Percentiles rank a stretch among this genome's conserved stretches.
These are phyloP conservation scores for Aureoboletus auriporus DNA, from an alignment of 768 basidiomycete species.

Conservation along the genomic window DNA sequence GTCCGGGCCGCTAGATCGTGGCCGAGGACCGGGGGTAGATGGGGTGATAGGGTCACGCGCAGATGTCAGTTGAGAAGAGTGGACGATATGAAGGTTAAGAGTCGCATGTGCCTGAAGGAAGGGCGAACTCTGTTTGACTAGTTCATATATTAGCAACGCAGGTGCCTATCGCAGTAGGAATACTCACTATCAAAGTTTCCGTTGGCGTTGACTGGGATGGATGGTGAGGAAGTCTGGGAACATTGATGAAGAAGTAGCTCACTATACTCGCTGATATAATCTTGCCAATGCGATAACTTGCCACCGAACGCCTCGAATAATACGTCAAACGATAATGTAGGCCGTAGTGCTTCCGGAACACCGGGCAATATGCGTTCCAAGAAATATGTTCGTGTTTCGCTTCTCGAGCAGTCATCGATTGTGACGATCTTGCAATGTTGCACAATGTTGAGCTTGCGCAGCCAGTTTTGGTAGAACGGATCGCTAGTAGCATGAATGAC, in stretches of 20 bases:
- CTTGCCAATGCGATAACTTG: conserved; percentile 79
- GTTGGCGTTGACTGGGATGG: conserved; percentile 60
- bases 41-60: conserved; percentile 31
- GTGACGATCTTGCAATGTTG: conserved; percentile 86
- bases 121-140: conserved; percentile 77
- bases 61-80: conserved; percentile 61
- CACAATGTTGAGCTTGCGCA: conserved; percentile 74
- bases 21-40: conserved; percentile 31
- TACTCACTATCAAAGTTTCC: conserved; percentile 67
- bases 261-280: conserved; percentile 76
- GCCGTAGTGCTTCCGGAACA: conserved; percentile 59
- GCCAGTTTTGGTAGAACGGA: conserved; percentile 82
- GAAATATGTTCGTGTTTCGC: conserved; percentile 66
- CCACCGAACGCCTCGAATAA: conserved; percentile 81
- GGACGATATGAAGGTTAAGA: conserved; percentile 84
- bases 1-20: conserved; percentile 38
- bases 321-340: conserved; percentile 61
- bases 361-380: conserved; percentile 59
- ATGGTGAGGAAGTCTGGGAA: conserved; percentile 3
- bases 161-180: not conserved
- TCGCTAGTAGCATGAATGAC: conserved; percentile 81
- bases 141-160: conserved; percentile 4
- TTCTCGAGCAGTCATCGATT: conserved; percentile 74
- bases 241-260: conserved; percentile 1
- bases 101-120: conserved; percentile 83